Conservation (phyloP, 2,329 filamentous ascomycete genomes). For the Penicillium expansum region DNA sequence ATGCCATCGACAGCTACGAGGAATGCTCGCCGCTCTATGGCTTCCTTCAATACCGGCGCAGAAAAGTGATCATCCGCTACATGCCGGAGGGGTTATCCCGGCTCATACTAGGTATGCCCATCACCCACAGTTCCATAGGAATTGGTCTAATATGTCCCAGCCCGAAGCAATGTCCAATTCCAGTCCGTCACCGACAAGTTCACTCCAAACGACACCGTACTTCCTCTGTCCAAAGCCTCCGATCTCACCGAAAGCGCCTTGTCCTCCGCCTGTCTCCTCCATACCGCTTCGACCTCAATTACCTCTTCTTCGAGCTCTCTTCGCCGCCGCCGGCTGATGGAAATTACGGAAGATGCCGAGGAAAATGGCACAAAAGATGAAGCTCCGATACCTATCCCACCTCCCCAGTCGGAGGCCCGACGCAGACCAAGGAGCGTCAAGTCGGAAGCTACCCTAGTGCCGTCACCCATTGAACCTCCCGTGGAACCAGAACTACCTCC, state of each 20-base stretch:
- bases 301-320: conserved; percentile 81
- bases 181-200: conserved; percentile 64
- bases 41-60: conserved; percentile 81
- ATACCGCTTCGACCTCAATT: conserved; percentile 81
- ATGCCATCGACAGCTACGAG: conserved; percentile 71
- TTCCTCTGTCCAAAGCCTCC: conserved; percentile 70
- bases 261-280: conserved; percentile 82
- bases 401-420: conserved; percentile 20
- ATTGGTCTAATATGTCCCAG: conserved; percentile 47
- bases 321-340: conserved; percentile 73
- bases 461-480: conserved; percentile 17
- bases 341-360: conserved; percentile 91
- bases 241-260: conserved; percentile 86
- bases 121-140: conserved; percentile 9
- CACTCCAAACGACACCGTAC: conserved; percentile 79
- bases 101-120: conserved; percentile 76
- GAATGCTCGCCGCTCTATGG: conserved; percentile 89
- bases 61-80: conserved; percentile 90
- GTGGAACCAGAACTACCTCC: conserved; percentile 6
- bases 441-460: conserved; percentile 37
- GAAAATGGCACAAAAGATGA: conserved; percentile 59
- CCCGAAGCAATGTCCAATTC: conserved; percentile 73
- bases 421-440: conserved; percentile 31
- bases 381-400: conserved; percentile 38
- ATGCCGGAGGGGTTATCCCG: conserved; percentile 87